phyloP scores from a whole-genome alignment of 768 basidiomycete genomes.

The Collybia mongolica region DNA sequence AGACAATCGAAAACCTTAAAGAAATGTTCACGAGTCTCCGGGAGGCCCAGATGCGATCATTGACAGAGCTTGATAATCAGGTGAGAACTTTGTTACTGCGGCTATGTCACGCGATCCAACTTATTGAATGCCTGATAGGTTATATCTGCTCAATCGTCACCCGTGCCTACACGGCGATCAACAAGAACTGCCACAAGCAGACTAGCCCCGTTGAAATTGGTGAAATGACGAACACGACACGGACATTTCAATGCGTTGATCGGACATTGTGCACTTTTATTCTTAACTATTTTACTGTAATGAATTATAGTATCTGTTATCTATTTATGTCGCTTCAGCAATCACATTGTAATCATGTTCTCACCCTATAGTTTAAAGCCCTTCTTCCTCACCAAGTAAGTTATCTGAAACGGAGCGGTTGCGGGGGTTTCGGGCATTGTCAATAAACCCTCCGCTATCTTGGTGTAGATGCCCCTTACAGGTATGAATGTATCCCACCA shows the following conservation, averaged over 20 bases:
- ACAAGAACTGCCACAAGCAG: conserved; percentile 1
- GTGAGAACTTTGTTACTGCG: conserved; percentile 21
- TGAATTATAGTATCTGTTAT: too few relatives aligned
- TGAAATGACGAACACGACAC: conserved; percentile 2
- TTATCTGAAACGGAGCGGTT: too few relatives aligned
- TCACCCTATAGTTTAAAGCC: too few relatives aligned
- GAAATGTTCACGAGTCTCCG: conserved; percentile 26
- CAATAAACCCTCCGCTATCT: too few relatives aligned
- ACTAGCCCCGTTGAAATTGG: conserved; percentile 8
- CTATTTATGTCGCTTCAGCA: too few relatives aligned
- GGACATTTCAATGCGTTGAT: not conserved
- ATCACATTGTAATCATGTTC: too few relatives aligned
- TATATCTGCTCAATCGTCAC: conserved; percentile 24
- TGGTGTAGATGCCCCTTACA: too few relatives aligned
- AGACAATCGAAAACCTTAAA: conserved; percentile 32
- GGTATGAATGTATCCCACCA: too few relatives aligned
- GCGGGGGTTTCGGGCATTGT: too few relatives aligned
- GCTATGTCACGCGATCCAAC: not conserved
- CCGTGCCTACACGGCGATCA: conserved; percentile 20
- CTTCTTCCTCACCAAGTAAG: too few relatives aligned
- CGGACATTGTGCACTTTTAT: not conserved
- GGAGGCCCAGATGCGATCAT: conserved; percentile 29
- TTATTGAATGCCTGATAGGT: conserved; percentile 16
- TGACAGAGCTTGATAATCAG: conserved; percentile 34
- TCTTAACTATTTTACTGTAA: not conserved